Evolutionary conservation across 768 basidiomycete species (phyloP), one percentile per base, ranked within the genome.

Genomic region (Neoboletus brunneissimus): DNA sequence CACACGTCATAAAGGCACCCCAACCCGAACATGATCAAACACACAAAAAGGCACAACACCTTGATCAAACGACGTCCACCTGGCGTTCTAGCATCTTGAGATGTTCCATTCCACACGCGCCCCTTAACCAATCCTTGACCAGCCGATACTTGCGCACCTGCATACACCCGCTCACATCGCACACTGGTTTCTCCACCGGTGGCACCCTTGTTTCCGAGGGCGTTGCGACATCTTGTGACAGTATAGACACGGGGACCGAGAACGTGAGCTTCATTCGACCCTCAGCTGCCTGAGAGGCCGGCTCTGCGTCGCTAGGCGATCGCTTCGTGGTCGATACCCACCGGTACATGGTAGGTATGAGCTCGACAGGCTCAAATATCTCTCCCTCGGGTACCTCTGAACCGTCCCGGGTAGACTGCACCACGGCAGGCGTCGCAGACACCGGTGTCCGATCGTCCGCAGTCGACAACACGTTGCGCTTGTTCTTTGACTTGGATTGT

Each of bases 401-500:
- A 10, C 71, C 72, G 51, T 72, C 71, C 13, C 62, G 59, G 27
- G 67, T 59, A 8, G 71, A 58, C 57, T 65, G 57, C 38, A 70
- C 57, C 34, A 61, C 35, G 38, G 70, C 68, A 48, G 72, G 72
- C 42, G 62, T 67, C 22, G 56, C 68, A n/a, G 54, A 71, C 54
- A 48, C 62, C 22, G 67, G 75, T 5, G 70, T 77, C 52, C 69
- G 78, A 58, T 73, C 83, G 38, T 82, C 81, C 0, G 76, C 76
- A 1, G 79, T 80, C 16, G 78, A 77, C 29, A 76, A 61, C 0
- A 71, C 77, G n/a, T 76, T 79, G 12, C 85, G 82, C 61, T 82
- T 87, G 48, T 78, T 81, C 43, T 82, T 80, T 3, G 87, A 79
- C 11, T 86, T 81, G 18, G 86, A 85, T 66, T 91, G 90, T 71